phyloP scores from a whole-genome alignment of 176 grass and related monocot genomes.

The Avena eriantha region DNA sequence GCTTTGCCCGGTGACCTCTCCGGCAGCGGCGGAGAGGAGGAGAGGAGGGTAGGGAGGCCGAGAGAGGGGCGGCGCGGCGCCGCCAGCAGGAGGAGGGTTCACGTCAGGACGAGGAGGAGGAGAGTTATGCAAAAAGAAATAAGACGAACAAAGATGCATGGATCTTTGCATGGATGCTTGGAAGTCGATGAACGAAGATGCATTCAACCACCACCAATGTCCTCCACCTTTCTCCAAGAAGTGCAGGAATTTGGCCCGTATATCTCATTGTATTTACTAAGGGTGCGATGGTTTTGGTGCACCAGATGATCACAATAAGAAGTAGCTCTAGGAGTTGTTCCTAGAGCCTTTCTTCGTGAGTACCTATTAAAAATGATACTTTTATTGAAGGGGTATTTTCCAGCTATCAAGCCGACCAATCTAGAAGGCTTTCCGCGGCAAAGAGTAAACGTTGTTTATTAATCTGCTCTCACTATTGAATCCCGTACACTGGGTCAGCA shows the following conservation, averaged over 20 bases:
- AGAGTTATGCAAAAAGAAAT: too few relatives aligned
- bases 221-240: neutral
- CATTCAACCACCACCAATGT: neutral
- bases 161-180: constrained; percentile 16
- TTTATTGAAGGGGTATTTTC: neutral
- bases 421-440: neutral
- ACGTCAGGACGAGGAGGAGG: too few relatives aligned
- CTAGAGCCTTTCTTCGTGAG: constrained; percentile 29
- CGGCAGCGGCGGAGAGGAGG: too few relatives aligned
- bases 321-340: constrained; percentile 38
- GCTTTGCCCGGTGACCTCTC: too few relatives aligned
- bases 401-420: neutral
- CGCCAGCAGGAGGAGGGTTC: too few relatives aligned
- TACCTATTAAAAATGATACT: neutral
- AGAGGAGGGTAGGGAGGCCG: too few relatives aligned
- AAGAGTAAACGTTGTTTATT: neutral
- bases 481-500: neutral
- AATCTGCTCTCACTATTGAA: neutral
- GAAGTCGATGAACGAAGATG: constrained; percentile 51
- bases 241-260: constrained; percentile 49
- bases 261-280: constrained; percentile 54
- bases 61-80: too few relatives aligned
- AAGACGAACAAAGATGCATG: too few relatives aligned
- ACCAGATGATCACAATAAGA: constrained; percentile 35
- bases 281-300: constrained; percentile 47